These are phyloP conservation scores for Syzygium syzygioides DNA, from an alignment of 441 rosid species.

Conservation along the genomic window DNA sequence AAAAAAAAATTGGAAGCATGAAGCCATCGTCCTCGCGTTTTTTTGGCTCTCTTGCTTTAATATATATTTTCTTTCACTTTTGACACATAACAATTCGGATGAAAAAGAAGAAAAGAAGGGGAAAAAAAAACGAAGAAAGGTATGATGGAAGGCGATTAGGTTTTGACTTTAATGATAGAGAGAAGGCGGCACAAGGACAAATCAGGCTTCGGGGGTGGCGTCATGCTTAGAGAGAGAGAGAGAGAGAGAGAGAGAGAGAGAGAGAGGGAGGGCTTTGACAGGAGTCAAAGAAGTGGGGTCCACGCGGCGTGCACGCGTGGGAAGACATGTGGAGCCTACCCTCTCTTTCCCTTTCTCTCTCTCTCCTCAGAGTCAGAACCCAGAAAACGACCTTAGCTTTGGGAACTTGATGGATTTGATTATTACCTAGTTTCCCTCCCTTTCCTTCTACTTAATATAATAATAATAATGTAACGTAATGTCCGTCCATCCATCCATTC, in stretches of 20 bases:
- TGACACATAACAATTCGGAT: not conserved
- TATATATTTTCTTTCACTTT: not conserved
- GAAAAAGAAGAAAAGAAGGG: not conserved
- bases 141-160: not conserved
- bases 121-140: no score
- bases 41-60: not conserved
- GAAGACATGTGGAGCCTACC: constrained; percentile 7
- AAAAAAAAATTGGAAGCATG: no score
- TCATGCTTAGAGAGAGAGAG: constrained; percentile 17
- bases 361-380: constrained; percentile 68
- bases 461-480: not conserved
- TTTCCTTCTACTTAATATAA: not conserved
- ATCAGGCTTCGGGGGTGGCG: constrained; percentile 1
- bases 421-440: not conserved
- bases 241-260: not conserved
- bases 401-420: not conserved
- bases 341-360: not conserved
- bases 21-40: not conserved
- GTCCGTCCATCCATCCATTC: not conserved
- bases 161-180: not conserved
- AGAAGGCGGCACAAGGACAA: not conserved
- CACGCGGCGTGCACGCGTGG: constrained; percentile 95
- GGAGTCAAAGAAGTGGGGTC: constrained; percentile 70
- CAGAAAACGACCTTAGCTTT: constrained; percentile 24
- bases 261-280: constrained; percentile 1